These are phyloP conservation scores for Sordariomycetes sp. DNA, from an alignment of 2,329 filamentous ascomycete genomes.

Conservation along the genomic window DNA sequence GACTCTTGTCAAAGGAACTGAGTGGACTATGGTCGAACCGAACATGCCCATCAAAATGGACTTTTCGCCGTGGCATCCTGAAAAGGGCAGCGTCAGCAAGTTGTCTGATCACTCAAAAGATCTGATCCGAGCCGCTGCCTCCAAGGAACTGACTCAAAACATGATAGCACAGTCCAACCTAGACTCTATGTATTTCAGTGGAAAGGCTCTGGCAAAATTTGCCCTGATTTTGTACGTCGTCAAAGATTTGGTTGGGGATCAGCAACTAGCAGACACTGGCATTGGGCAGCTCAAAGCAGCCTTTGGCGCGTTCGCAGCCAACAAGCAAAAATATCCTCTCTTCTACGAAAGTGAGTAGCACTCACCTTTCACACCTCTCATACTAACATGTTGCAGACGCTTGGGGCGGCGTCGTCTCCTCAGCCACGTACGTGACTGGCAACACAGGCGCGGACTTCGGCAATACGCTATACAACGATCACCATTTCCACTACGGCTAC, in stretches of 20 bases:
- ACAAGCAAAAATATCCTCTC: conserved; percentile 59
- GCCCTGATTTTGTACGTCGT: conserved; percentile 58
- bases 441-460: conserved; percentile 75
- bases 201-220: conserved; percentile 76
- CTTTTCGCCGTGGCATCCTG: conserved; percentile 69
- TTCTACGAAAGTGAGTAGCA: conserved; percentile 53
- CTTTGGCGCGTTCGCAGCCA: conserved; percentile 57
- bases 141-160: conserved; percentile 67
- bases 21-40: conserved; percentile 70
- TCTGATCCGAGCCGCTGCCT: conserved; percentile 52
- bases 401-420: conserved; percentile 78
- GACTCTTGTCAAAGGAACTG: conserved; percentile 60
- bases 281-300: conserved; percentile 54
- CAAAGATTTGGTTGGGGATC: conserved; percentile 52
- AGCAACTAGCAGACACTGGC: conserved; percentile 44
- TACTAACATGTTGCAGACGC: too few relatives aligned
- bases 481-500: conserved; percentile 76
- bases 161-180: conserved; percentile 65
- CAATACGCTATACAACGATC: conserved; percentile 75
- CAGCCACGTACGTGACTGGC: conserved; percentile 60
- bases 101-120: conserved; percentile 47
- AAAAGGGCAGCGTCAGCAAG: conserved; percentile 31
- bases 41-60: conserved; percentile 65
- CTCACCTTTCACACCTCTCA: too few relatives aligned
- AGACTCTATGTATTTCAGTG: conserved; percentile 88